phyloP scores from a whole-genome alignment of 371 early-diverging fungal genomes.

The Mortierella sp. region DNA sequence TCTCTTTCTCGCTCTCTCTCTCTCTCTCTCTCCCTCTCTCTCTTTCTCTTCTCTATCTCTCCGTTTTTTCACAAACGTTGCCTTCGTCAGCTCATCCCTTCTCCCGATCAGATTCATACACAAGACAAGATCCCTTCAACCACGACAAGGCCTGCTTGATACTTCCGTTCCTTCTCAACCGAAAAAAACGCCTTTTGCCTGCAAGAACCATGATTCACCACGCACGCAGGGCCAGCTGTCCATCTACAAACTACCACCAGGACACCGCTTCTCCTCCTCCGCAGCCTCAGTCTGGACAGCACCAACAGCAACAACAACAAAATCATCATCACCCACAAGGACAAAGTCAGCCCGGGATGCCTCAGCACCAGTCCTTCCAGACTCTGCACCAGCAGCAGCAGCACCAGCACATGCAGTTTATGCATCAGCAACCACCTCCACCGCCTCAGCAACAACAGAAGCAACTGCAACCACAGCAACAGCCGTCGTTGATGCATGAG shows the following conservation, averaged over 20 bases:
- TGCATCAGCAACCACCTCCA: not conserved
- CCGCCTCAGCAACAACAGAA: not conserved
- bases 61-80: not conserved
- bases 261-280: not conserved
- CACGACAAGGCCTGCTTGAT: not conserved
- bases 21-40: not conserved
- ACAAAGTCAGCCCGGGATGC: not conserved
- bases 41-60: not conserved
- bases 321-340: too few relatives aligned
- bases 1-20: not conserved
- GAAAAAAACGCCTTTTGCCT: not conserved
- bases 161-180: not conserved
- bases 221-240: conserved; percentile 18
- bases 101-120: not conserved
- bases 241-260: conserved; percentile 3
- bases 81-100: not conserved
- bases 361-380: conserved; percentile 7
- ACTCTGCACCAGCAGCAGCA: conserved; percentile 2
- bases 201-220: conserved; percentile 19
- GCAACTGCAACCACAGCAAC: conserved; percentile 4
- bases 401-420: not conserved
- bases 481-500: conserved; percentile 13
- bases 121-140: not conserved
- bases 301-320: not conserved
- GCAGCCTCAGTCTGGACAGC: not conserved